Percentiles rank a stretch among this genome's conserved stretches.
Evolutionary conservation across 78 protist genomes (phyloP).

Genomic region (Ministeria vibrans): DNA sequence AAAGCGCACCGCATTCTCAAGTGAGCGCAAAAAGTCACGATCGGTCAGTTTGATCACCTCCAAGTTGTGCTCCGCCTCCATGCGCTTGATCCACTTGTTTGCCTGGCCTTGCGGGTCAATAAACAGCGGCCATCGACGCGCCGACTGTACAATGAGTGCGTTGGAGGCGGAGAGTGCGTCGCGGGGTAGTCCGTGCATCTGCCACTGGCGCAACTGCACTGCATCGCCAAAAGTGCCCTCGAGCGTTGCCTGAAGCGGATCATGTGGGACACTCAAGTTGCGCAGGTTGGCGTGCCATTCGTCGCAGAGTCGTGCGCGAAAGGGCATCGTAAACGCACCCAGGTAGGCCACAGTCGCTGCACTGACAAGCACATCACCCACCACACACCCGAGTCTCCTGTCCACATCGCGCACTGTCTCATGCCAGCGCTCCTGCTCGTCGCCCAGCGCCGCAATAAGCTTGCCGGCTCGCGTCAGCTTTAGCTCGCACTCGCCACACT

Average conservation of each 20-base stretch:
- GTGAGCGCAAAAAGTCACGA: constrained; percentile 31
- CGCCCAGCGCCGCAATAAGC: constrained; percentile 66
- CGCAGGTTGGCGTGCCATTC: constrained; percentile 47
- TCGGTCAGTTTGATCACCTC: constrained; percentile 57
- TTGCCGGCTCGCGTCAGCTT: constrained; percentile 65
- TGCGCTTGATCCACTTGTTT: constrained; percentile 61
- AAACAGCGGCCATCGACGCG: constrained; percentile 78
- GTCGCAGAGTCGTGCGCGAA: constrained; percentile 15
- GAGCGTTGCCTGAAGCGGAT: background rate
- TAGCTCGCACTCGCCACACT: constrained; percentile 26
- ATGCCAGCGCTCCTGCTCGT: constrained; percentile 70
- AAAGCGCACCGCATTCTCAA: constrained; percentile 64
- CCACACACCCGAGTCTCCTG: background rate
- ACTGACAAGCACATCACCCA: constrained; percentile 65
- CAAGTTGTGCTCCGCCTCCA: constrained; percentile 46
- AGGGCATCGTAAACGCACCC: constrained; percentile 72
- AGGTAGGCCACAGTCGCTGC: constrained; percentile 70
- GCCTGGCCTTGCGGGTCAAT: constrained; percentile 86
- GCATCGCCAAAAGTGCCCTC: constrained; percentile 53
- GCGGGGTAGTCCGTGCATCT: constrained; percentile 64
- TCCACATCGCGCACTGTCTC: constrained; percentile 24
- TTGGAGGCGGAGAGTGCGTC: constrained; percentile 73
- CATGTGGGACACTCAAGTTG: constrained; percentile 19
- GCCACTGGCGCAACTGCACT: constrained; percentile 58
- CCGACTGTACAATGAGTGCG: constrained; percentile 57